Evolutionary conservation across 768 basidiomycete genomes (phyloP).

Genomic region (Trametes coccinea): DNA sequence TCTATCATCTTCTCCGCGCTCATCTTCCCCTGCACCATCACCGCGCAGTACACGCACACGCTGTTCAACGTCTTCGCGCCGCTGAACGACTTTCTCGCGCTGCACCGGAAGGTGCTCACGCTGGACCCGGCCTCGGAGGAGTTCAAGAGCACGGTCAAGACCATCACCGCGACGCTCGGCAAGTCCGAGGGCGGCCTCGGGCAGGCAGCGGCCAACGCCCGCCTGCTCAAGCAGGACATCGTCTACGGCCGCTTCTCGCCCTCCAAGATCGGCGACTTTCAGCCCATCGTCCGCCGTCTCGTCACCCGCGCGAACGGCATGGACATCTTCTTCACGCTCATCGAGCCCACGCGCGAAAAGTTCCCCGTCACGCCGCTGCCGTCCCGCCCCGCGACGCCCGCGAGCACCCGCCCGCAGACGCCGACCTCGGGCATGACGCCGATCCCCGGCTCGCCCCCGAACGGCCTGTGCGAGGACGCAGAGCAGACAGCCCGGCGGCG

Average conservation of each 20-base stretch:
- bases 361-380: constrained; percentile 42
- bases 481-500: constrained; percentile 4
- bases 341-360: constrained; percentile 59
- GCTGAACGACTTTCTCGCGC: constrained; percentile 43
- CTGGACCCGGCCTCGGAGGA: constrained; percentile 42
- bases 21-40: constrained; percentile 65
- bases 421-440: constrained; percentile 19
- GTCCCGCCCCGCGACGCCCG: constrained; percentile 44
- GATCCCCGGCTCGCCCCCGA: background rate
- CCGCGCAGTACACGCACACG: constrained; percentile 54
- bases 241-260: constrained; percentile 62
- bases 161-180: constrained; percentile 34
- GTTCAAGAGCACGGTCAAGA: constrained; percentile 42
- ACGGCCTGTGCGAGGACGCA: constrained; percentile 1
- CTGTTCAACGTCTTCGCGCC: constrained; percentile 51
- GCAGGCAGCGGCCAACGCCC: constrained; percentile 51
- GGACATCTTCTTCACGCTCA: constrained; percentile 58
- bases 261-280: constrained; percentile 52
- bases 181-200: constrained; percentile 51
- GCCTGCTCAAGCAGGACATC: constrained; percentile 59
- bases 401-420: constrained; percentile 37
- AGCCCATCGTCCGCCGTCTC: constrained; percentile 49
- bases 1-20: constrained; percentile 51
- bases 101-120: constrained; percentile 49
- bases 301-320: constrained; percentile 63